These are phyloP conservation scores for Tolypocladium amazonense DNA, from an alignment of 2,329 filamentous ascomycete genomes.

Conservation along the genomic window DNA sequence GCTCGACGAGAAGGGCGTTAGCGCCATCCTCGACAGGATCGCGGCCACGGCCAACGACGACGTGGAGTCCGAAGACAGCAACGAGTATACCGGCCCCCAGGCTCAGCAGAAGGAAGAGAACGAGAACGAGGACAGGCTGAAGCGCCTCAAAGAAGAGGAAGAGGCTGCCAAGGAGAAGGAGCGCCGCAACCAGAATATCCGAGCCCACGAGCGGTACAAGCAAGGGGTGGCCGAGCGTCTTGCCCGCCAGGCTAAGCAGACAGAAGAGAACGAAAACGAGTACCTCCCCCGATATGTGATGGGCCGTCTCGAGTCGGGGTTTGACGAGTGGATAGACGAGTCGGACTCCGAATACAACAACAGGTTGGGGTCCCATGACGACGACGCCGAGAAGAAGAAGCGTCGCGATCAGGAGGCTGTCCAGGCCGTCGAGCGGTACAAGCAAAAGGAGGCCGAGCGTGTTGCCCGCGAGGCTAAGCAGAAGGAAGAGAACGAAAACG, in stretches of 20 bases:
- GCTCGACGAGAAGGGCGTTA: slow-evolving; percentile 45
- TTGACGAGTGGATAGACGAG: slow-evolving; percentile 41
- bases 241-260: slow-evolving; percentile 34
- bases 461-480: slow-evolving; percentile 34
- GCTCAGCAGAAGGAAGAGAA: slow-evolving; percentile 38
- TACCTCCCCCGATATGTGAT: no score
- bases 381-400: slow-evolving; percentile 31
- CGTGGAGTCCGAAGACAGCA: no score
- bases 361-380: no score
- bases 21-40: no score
- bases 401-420: slow-evolving; percentile 33
- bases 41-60: no score
- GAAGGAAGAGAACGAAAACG: slow-evolving; percentile 36
- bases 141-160: slow-evolving; percentile 35
- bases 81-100: no score
- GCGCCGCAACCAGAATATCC: slow-evolving; percentile 30
- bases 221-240: slow-evolving; percentile 35
- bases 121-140: slow-evolving; percentile 39
- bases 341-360: slow-evolving; percentile 36
- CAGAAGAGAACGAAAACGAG: no score
- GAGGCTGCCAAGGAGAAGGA: slow-evolving; percentile 32
- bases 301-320: no score
- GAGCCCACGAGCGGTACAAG: slow-evolving; percentile 41
- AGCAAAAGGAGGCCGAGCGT: slow-evolving; percentile 36
- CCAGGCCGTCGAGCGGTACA: slow-evolving; percentile 40